Evolutionary conservation across 2,329 filamentous ascomycete species (phyloP), one percentile per base, ranked within the genome.

Genomic region (Emmonsiellopsis sp.): DNA sequence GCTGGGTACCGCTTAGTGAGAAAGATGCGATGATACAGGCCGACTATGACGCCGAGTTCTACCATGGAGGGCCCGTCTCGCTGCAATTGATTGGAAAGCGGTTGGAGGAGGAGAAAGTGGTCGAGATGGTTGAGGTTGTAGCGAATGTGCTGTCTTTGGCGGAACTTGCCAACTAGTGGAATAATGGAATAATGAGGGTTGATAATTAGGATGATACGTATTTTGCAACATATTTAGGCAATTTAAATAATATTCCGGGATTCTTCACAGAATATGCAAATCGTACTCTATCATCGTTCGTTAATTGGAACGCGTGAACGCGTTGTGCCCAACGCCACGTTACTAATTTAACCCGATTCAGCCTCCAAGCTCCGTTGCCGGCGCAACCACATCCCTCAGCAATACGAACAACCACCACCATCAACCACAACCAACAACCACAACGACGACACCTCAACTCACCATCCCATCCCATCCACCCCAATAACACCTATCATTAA

Each of bases 51-150:
- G 57, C 63, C 2, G 62, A 65, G 8, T 65, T 67, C 54, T 66
- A 67, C 52, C 59, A 67, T 32, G 61, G 64, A 20, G 62, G 63
- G 2, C 64, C 64, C 5, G 64, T 66, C 11, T 61, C 61, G 5
- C 51, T 67, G 55, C 64, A 67, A 49, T 52, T 65, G 30, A 55
- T 63, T 3, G 63, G 63, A 7, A 56, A 55, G 35, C 51, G 64
- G 16, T 55, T 65, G 8, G 65, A 67, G 54, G 64, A 66, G 44
- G 63, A 64, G 57, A 66, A 67, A 44, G 62, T 65, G 6, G 45
- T 73, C 42, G 70, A 72, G 51, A 67, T 71, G 65, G 64, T 65
- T 11, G 66, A 65, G 16, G 61, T 70, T 16, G 64, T 73, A 52
- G 59, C 63, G 8, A 61, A 70, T 45, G 62, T 55, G 20, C 20